Evolutionary conservation across 2,329 filamentous ascomycete species (phyloP).

Genomic region (Hirsutella rhossiliensis): DNA sequence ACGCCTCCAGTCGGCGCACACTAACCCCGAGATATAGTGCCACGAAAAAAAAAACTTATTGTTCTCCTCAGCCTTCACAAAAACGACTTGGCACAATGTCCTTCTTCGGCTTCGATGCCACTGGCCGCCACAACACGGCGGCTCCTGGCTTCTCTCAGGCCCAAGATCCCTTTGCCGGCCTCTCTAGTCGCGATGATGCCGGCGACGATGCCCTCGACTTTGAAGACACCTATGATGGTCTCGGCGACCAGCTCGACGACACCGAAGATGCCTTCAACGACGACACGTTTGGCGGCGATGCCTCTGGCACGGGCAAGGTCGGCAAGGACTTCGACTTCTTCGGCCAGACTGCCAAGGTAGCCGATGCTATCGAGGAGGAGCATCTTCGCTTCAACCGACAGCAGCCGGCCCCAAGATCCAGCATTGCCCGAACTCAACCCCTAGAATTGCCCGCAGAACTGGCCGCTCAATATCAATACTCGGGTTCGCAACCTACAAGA

Average conservation of each 20-base stretch:
- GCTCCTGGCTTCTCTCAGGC: slow-evolving; percentile 73
- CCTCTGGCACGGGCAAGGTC: slow-evolving; percentile 36
- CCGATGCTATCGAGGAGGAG: slow-evolving; percentile 81
- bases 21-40: not conserved
- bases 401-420: slow-evolving; percentile 39
- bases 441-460: slow-evolving; percentile 16
- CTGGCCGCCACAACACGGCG: slow-evolving; percentile 46
- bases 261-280: slow-evolving; percentile 92
- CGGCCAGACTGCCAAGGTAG: slow-evolving; percentile 77
- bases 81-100: slow-evolving; percentile 48
- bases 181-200: slow-evolving; percentile 54
- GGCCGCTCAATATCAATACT: slow-evolving; percentile 19
- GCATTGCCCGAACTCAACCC: slow-evolving; percentile 21
- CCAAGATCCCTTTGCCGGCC: slow-evolving; percentile 77
- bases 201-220: slow-evolving; percentile 57
- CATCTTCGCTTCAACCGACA: slow-evolving; percentile 73
- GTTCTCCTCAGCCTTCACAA: too few species aligned
- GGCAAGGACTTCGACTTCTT: slow-evolving; percentile 98
- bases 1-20: not conserved
- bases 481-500: slow-evolving; percentile 31
- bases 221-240: slow-evolving; percentile 92
- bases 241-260: slow-evolving; percentile 84
- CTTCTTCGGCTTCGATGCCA: slow-evolving; percentile 80
- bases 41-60: not conserved
- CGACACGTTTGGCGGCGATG: slow-evolving; percentile 64